phyloP scores from a whole-genome alignment of 1,139 yeast species.

The Pneumocystis jirovecii region DNA sequence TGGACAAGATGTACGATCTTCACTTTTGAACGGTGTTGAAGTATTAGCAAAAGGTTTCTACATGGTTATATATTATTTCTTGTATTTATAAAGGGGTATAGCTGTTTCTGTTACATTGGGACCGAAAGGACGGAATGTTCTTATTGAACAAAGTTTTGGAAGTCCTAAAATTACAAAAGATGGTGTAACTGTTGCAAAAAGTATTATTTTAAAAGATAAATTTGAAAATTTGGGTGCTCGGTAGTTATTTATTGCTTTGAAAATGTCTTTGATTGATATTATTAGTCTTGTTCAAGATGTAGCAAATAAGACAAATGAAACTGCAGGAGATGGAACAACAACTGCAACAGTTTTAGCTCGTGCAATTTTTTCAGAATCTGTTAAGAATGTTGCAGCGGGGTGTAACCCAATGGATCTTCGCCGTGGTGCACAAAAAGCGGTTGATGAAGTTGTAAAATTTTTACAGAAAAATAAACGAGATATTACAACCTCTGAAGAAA shows the following conservation, averaged over 20 bases:
- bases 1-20: slow-evolving; percentile 98
- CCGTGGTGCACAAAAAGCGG: slow-evolving; percentile 98
- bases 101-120: slow-evolving; percentile 96
- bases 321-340: slow-evolving; percentile 99
- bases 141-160: slow-evolving; percentile 93
- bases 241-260: not conserved
- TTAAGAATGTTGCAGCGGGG: slow-evolving; percentile 97
- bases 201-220: slow-evolving; percentile 75
- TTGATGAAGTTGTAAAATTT: slow-evolving; percentile 84
- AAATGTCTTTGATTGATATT: not conserved
- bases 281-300: slow-evolving; percentile 71
- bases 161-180: slow-evolving; percentile 98
- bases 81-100: not conserved
- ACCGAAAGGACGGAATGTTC: slow-evolving; percentile 95
- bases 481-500: slow-evolving; percentile 91
- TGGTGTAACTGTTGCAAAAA: slow-evolving; percentile 92
- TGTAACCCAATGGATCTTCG: slow-evolving; percentile 99
- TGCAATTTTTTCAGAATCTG: slow-evolving; percentile 92
- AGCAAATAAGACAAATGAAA: slow-evolving; percentile 94
- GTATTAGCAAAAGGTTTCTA: slow-evolving; percentile 54
- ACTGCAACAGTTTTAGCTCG: slow-evolving; percentile 96
- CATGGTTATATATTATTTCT: not conserved
- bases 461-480: slow-evolving; percentile 87
- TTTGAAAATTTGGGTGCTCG: slow-evolving; percentile 96
- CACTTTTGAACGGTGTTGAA: slow-evolving; percentile 88